These are phyloP conservation scores for Eustoma russellianum DNA, from an alignment of 257 asterid species.

Conservation along the genomic window DNA sequence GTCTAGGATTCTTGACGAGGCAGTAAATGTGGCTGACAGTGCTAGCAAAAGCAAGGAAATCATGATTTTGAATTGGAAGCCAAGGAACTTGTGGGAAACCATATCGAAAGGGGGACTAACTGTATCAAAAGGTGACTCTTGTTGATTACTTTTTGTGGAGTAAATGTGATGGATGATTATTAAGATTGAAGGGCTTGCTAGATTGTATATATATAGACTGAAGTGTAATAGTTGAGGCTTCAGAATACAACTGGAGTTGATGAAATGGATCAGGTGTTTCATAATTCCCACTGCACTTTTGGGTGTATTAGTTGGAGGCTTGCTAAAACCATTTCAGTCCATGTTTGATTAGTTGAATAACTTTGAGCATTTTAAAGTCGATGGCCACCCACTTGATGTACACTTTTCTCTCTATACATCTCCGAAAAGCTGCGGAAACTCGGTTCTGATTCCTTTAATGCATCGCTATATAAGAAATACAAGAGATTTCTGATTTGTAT, in stretches of 20 bases:
- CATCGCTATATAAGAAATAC: no score
- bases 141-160: neutral
- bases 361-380: no score
- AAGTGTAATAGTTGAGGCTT: neutral
- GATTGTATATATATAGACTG: constrained; percentile 14
- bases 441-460: no score
- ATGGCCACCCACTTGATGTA: no score
- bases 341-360: no score
- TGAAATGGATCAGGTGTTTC: constrained; percentile 55
- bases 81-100: constrained; percentile 10
- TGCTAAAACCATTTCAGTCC: no score
- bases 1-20: constrained; percentile 26
- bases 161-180: constrained; percentile 1
- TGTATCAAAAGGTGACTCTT: neutral
- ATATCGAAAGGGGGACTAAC: constrained; percentile 2
- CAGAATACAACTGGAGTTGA: constrained; percentile 39
- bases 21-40: constrained; percentile 9
- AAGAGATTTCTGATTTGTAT: no score
- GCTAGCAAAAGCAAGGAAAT: constrained; percentile 16
- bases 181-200: neutral
- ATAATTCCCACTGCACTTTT: constrained; percentile 11
- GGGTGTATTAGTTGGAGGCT: constrained; percentile 22
- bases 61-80: constrained; percentile 15
- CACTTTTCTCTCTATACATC: no score
- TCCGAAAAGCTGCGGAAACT: no score